Conservation (phyloP, 495 filamentous ascomycete genomes). For the Platismatia glauca region DNA sequence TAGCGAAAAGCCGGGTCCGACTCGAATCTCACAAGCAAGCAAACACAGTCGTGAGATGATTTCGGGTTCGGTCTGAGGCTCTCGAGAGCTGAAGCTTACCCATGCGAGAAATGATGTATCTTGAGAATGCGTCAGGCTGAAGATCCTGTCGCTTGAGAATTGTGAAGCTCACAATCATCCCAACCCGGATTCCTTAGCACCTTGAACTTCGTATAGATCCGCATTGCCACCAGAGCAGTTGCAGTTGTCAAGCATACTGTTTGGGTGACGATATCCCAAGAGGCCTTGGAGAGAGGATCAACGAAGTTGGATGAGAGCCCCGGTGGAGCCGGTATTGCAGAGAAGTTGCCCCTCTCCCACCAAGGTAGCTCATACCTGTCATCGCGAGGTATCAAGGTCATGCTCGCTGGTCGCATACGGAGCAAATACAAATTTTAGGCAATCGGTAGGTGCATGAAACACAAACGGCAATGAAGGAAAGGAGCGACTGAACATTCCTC, state of each 20-base stretch:
- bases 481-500: not conserved
- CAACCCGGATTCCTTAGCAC: slow-evolving; percentile 13
- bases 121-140: slow-evolving; percentile 2
- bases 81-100: slow-evolving; percentile 23
- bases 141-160: not conserved
- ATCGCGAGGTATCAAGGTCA: not conserved
- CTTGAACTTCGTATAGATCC: slow-evolving; percentile 17
- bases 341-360: slow-evolving; percentile 2
- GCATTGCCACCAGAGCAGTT: slow-evolving; percentile 15
- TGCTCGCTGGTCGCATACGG: not conserved
- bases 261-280: slow-evolving; percentile 15
- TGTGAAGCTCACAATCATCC: slow-evolving; percentile 14
- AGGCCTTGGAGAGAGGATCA: slow-evolving; percentile 11
- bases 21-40: not conserved
- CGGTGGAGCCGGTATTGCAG: slow-evolving; percentile 17
- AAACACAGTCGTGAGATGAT: slow-evolving; percentile 12
- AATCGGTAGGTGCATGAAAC: not conserved
- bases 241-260: slow-evolving; percentile 13
- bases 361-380: not conserved
- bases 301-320: slow-evolving; percentile 17
- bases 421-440: not conserved
- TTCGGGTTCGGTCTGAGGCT: not conserved
- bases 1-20: not conserved
- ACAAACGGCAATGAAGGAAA: not conserved
- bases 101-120: slow-evolving; percentile 30